A percentile compares a stretch with the other conserved stretches of the same genome.
Evolutionary conservation across 495 filamentous ascomycete species (phyloP).

Genomic region (Durotheca rogersii): DNA sequence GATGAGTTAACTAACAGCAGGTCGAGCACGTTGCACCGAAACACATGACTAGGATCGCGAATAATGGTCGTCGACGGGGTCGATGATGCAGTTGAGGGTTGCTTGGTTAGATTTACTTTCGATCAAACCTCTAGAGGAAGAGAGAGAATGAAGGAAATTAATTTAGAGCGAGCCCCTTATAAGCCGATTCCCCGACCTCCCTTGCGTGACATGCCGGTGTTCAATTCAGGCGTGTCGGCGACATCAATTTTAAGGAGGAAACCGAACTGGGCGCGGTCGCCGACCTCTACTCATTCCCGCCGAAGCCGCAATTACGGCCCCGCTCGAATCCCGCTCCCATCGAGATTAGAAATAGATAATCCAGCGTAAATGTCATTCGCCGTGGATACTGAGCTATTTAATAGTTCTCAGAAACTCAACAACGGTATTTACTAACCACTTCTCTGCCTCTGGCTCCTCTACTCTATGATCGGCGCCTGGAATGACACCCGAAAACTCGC

Average conservation of each 20-base stretch:
- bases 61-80: not conserved
- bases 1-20: slow-evolving; percentile 39
- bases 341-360: too few species aligned
- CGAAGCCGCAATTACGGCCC: not conserved
- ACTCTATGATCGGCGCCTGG: slow-evolving; percentile 48
- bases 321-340: not conserved
- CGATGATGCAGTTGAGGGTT: too few species aligned
- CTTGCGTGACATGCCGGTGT: slow-evolving; percentile 4
- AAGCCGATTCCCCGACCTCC: too few species aligned
- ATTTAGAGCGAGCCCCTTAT: not conserved
- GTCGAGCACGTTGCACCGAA: slow-evolving; percentile 41
- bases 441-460: slow-evolving; percentile 35
- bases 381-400: slow-evolving; percentile 4
- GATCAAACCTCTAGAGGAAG: not conserved
- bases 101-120: too few species aligned
- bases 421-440: slow-evolving; percentile 43
- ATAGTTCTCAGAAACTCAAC: slow-evolving; percentile 39
- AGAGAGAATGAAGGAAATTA: slow-evolving; percentile 1
- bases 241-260: slow-evolving; percentile 17
- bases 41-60: slow-evolving; percentile 38
- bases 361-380: too few species aligned
- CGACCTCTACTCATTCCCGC: slow-evolving; percentile 3
- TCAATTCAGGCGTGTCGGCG: slow-evolving; percentile 18
- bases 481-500: slow-evolving; percentile 43
- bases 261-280: slow-evolving; percentile 17